Conservation (phyloP, 768 basidiomycete genomes). For the Collybia sp. region DNA sequence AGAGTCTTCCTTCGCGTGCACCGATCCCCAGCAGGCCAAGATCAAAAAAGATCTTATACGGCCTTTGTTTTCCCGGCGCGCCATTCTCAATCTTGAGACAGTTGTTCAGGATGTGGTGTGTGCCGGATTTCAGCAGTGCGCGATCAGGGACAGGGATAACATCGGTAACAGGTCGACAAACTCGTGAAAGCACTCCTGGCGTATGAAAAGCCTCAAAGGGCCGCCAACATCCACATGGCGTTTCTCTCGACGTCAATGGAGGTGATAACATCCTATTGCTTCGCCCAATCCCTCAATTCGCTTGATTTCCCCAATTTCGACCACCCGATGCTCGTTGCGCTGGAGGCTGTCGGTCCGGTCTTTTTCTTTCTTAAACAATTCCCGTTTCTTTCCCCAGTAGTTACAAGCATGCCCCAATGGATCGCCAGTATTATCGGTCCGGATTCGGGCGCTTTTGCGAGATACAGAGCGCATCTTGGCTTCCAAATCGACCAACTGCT, state of each 20-base stretch:
- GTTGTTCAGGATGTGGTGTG: no score
- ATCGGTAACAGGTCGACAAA: slow-evolving; percentile 27
- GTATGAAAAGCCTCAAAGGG: no score
- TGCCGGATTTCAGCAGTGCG: slow-evolving; percentile 35
- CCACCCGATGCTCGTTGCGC: slow-evolving; percentile 26
- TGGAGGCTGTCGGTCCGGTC: slow-evolving; percentile 29
- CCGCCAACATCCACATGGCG: no score
- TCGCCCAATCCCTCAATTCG: no score
- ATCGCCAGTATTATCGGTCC: slow-evolving; percentile 27
- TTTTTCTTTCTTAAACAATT: slow-evolving; percentile 34
- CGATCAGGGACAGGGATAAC: slow-evolving; percentile 30
- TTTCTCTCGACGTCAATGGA: no score
- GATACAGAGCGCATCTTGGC: slow-evolving; percentile 27
- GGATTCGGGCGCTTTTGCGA: slow-evolving; percentile 26
- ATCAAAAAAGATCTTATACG: slow-evolving; percentile 26
- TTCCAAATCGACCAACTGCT: slow-evolving; percentile 28
- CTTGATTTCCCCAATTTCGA: no score
- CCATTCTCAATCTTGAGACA: no score
- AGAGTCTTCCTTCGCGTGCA: no score
- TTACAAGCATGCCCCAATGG: slow-evolving; percentile 26
- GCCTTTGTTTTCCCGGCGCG: no score
- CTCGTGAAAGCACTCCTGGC: no score
- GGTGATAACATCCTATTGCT: no score
- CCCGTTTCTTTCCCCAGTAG: slow-evolving; percentile 22
- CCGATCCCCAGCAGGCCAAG: slow-evolving; percentile 29